These are phyloP conservation scores for Sclerotinia minor DNA, from an alignment of 2,329 filamentous ascomycete species.

Conservation along the genomic window DNA sequence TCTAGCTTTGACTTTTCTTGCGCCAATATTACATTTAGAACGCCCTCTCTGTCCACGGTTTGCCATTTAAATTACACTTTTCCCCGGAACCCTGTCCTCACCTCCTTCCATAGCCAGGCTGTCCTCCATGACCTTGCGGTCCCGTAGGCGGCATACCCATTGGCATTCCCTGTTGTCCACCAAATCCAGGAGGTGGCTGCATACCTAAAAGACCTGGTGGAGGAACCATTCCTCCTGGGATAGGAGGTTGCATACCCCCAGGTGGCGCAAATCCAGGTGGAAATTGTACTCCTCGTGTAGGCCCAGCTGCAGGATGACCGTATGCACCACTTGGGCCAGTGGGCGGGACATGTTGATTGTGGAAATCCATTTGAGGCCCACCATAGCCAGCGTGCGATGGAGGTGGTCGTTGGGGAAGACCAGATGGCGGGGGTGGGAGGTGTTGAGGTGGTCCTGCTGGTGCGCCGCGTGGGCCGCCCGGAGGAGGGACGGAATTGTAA, in stretches of 20 bases:
- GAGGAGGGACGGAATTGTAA: conserved; percentile 41
- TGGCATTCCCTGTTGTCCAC: conserved; percentile 32
- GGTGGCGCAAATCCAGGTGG: conserved; percentile 46
- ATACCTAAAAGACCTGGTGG: conserved; percentile 29
- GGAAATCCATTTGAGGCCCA: conserved; percentile 56
- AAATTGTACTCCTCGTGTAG: conserved; percentile 33
- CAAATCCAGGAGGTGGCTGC: conserved; percentile 40
- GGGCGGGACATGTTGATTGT: conserved; percentile 47
- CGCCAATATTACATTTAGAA: background rate
- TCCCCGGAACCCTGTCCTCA: background rate
- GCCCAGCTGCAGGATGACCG: background rate
- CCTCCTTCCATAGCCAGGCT: conserved; percentile 24
- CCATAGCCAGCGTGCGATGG: conserved; percentile 68
- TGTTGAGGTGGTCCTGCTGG: conserved; percentile 41
- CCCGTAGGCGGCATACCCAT: conserved; percentile 37
- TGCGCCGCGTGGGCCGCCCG: conserved; percentile 44
- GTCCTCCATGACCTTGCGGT: conserved; percentile 31
- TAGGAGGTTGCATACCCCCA: conserved; percentile 5
- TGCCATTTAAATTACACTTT: background rate
- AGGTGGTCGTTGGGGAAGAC: conserved; percentile 66
- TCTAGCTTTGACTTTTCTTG: too few species aligned
- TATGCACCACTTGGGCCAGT: conserved; percentile 40
- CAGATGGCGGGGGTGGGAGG: conserved; percentile 56
- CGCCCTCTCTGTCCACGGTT: too few species aligned
- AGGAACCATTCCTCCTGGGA: background rate